These are phyloP conservation scores for Lepidium sativum DNA, from an alignment of 345 rosid genomes.

Conservation along the genomic window DNA sequence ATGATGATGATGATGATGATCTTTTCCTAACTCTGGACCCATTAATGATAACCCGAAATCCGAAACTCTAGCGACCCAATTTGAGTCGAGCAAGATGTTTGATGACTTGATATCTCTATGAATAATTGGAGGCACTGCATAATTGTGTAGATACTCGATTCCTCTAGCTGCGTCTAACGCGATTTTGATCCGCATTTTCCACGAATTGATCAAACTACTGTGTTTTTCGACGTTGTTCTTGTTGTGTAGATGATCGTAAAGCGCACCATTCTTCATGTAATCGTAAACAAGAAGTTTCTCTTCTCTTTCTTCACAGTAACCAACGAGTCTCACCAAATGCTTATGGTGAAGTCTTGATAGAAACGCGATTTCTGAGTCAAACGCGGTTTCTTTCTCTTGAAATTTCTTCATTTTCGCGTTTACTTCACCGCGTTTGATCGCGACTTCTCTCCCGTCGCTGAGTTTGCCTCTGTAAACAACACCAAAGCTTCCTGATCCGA, in stretches of 20 bases:
- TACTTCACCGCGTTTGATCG: slow-evolving; percentile 82
- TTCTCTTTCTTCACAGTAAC: slow-evolving; percentile 74
- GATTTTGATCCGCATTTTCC: slow-evolving; percentile 80
- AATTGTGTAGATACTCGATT: slow-evolving; percentile 75
- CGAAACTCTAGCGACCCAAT: slow-evolving; percentile 75
- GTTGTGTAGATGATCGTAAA: slow-evolving; percentile 70
- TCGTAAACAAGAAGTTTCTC: slow-evolving; percentile 87
- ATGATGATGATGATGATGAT: slow-evolving; percentile 17
- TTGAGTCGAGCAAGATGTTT: slow-evolving; percentile 60
- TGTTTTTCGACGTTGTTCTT: slow-evolving; percentile 49
- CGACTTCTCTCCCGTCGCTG: slow-evolving; percentile 70
- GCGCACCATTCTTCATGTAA: slow-evolving; percentile 82
- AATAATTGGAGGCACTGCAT: slow-evolving; percentile 77
- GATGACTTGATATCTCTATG: slow-evolving; percentile 91
- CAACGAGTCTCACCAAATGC: slow-evolving; percentile 81
- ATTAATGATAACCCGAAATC: slow-evolving; percentile 77
- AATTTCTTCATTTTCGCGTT: slow-evolving; percentile 51
- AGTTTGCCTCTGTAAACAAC: slow-evolving; percentile 73
- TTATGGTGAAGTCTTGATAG: slow-evolving; percentile 84
- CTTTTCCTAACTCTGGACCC: slow-evolving; percentile 48
- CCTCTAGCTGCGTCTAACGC: slow-evolving; percentile 85
- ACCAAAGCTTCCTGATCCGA: slow-evolving; percentile 89
- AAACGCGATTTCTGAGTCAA: slow-evolving; percentile 78
- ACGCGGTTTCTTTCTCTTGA: slow-evolving; percentile 89
- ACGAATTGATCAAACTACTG: slow-evolving; percentile 62